phyloP scores from a whole-genome alignment of 2,329 filamentous ascomycete genomes.

The Diplodia sapinea region DNA sequence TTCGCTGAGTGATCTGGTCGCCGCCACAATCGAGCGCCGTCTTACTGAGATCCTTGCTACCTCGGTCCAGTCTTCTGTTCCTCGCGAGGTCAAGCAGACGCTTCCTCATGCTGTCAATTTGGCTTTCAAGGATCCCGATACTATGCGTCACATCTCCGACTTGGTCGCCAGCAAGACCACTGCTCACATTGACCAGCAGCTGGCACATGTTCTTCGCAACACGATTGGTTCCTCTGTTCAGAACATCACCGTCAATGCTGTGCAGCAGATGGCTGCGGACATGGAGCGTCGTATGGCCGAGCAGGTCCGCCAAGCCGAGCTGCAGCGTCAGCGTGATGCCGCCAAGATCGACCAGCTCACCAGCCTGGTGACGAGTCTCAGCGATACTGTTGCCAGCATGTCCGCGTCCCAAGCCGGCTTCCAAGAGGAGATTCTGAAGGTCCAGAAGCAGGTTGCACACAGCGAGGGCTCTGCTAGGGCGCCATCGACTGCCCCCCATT shows the following conservation, averaged over 20 bases:
- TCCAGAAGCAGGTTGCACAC: conserved; percentile 51
- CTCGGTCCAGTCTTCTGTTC: conserved; percentile 68
- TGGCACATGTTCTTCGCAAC: conserved; percentile 65
- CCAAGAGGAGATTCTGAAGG: conserved; percentile 60
- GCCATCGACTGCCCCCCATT: conserved; percentile 31
- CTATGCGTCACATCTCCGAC: conserved; percentile 75
- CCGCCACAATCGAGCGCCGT: conserved; percentile 72
- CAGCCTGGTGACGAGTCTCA: conserved; percentile 68
- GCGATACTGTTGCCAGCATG: conserved; percentile 73
- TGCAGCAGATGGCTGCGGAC: conserved; percentile 70
- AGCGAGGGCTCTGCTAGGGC: conserved; percentile 53
- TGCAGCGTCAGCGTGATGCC: conserved; percentile 59
- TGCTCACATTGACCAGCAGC: conserved; percentile 71
- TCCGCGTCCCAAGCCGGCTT: conserved; percentile 71
- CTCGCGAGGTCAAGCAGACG: conserved; percentile 73
- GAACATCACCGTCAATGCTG: conserved; percentile 67
- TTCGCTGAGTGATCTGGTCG: conserved; percentile 69
- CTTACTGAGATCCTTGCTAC: conserved; percentile 71
- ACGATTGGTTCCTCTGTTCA: conserved; percentile 69
- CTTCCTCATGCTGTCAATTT: conserved; percentile 71
- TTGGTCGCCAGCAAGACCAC: conserved; percentile 71
- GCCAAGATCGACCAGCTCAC: conserved; percentile 77
- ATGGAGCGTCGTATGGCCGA: conserved; percentile 66
- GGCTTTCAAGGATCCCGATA: conserved; percentile 74
- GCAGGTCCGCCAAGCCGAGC: conserved; percentile 59